Evolutionary conservation across 148 eudicot genomes (phyloP).

Genomic region (Mesembryanthemum crystallinum): DNA sequence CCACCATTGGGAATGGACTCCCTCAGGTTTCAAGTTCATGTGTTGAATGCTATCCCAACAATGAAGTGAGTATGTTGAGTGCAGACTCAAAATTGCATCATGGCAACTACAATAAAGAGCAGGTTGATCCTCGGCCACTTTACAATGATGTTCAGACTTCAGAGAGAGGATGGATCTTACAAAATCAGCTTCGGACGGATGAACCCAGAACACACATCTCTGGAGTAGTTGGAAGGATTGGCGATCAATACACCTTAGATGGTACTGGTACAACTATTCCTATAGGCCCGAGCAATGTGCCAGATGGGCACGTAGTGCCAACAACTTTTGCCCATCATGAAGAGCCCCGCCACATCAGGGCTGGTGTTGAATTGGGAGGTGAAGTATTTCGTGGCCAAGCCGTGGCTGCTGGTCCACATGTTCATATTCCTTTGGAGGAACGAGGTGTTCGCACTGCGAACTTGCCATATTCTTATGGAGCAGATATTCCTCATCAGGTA

Average conservation of each 20-base stretch:
- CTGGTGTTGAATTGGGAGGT: conserved; percentile 55
- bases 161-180: conserved; percentile 57
- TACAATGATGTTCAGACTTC: conserved; percentile 45
- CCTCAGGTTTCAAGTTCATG: conserved; percentile 45
- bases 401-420: conserved; percentile 48
- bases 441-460: conserved; percentile 46
- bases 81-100: conserved; percentile 52
- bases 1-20: conserved; percentile 49
- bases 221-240: conserved; percentile 57
- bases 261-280: conserved; percentile 42
- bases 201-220: conserved; percentile 51
- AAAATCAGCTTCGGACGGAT: conserved; percentile 46
- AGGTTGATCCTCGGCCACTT: conserved; percentile 37
- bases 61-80: conserved; percentile 52
- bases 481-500: conserved; percentile 49
- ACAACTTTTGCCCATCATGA: conserved; percentile 47
- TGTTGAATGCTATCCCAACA: conserved; percentile 54
- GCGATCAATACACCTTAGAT: conserved; percentile 53
- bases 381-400: conserved; percentile 58
- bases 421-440: conserved; percentile 55
- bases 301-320: conserved; percentile 42
- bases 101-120: conserved; percentile 46
- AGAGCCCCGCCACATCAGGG: conserved; percentile 46
- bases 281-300: conserved; percentile 32
- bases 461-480: conserved; percentile 56